Evolutionary conservation across 495 filamentous ascomycete genomes (phyloP).

Genomic region (Penicillium subrubescens): DNA sequence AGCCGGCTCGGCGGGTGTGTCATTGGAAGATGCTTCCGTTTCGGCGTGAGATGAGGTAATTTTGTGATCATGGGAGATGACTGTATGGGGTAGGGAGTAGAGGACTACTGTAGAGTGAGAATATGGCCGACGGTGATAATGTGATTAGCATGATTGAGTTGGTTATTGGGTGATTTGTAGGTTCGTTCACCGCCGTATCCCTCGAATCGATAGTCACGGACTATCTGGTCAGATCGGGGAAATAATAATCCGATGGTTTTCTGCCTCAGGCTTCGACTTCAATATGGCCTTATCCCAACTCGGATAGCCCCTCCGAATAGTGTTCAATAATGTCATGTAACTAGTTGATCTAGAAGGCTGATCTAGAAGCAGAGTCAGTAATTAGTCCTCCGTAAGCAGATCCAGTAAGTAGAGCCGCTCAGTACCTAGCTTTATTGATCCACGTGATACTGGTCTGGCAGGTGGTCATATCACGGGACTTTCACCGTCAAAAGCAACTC

Average conservation of each 20-base stretch:
- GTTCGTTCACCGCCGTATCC: neutral
- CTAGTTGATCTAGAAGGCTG: too few species aligned
- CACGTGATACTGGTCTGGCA: neutral
- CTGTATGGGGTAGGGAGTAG: neutral
- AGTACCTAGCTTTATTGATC: neutral
- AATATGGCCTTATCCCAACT: neutral
- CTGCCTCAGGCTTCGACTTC: neutral
- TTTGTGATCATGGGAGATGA: neutral
- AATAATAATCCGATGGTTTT: neutral
- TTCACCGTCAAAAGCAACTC: neutral
- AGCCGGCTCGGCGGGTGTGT: constrained; percentile 23
- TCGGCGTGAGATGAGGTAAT: constrained; percentile 25
- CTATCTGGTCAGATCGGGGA: neutral
- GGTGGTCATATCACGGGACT: neutral
- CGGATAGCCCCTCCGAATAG: neutral
- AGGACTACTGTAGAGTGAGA: too few species aligned
- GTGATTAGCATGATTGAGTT: neutral
- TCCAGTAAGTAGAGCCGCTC: neutral
- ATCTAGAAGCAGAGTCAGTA: neutral
- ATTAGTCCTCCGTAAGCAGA: neutral
- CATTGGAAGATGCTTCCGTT: constrained; percentile 33
- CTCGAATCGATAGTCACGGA: neutral
- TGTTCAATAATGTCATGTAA: neutral
- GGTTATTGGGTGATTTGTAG: neutral
- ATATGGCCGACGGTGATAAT: neutral